phyloP scores from a whole-genome alignment of 2,329 filamentous ascomycete genomes.

The Dryadomyces quercivorus region DNA sequence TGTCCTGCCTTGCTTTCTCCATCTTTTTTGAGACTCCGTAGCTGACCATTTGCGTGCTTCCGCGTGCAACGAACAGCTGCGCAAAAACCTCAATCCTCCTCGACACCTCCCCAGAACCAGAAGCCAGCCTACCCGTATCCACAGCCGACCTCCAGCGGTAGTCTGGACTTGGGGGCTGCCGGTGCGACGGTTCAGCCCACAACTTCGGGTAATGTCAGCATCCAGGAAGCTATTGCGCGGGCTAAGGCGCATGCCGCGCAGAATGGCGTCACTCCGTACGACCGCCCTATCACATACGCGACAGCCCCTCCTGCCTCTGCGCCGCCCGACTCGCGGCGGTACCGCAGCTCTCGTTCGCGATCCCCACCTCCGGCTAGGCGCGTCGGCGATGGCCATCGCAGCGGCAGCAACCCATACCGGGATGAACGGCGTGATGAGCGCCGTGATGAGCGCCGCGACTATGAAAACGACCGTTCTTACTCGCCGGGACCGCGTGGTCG shows the following conservation, averaged over 20 bases:
- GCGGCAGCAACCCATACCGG: slow-evolving; percentile 38
- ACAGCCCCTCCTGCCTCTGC: slow-evolving; percentile 18
- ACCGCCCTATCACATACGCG: slow-evolving; percentile 38
- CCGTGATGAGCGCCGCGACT: slow-evolving; percentile 36
- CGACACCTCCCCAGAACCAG: slow-evolving; percentile 8
- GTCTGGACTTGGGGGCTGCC: slow-evolving; percentile 58
- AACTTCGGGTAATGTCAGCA: slow-evolving; percentile 69
- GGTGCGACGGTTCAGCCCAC: slow-evolving; percentile 51
- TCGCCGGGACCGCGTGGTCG: slow-evolving; percentile 18
- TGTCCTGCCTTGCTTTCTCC: neutral
- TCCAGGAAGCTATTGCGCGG: slow-evolving; percentile 74
- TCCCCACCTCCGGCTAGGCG: slow-evolving; percentile 54
- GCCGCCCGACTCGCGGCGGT: slow-evolving; percentile 34
- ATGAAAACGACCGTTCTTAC: slow-evolving; percentile 17
- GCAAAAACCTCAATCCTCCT: slow-evolving; percentile 8
- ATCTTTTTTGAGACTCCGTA: neutral
- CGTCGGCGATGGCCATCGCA: slow-evolving; percentile 45
- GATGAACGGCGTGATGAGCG: slow-evolving; percentile 26
- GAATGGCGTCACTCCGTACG: slow-evolving; percentile 56
- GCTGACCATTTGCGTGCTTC: slow-evolving; percentile 10
- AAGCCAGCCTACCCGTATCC: slow-evolving; percentile 26
- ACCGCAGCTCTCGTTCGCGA: slow-evolving; percentile 57
- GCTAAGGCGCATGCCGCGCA: slow-evolving; percentile 72
- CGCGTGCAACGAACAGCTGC: slow-evolving; percentile 11
- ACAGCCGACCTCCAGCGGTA: slow-evolving; percentile 61